A percentile compares a stretch with the other conserved stretches of the same genome.
phyloP scores from a whole-genome alignment of 139 green algal genomes.

The Closterium sp. region DNA sequence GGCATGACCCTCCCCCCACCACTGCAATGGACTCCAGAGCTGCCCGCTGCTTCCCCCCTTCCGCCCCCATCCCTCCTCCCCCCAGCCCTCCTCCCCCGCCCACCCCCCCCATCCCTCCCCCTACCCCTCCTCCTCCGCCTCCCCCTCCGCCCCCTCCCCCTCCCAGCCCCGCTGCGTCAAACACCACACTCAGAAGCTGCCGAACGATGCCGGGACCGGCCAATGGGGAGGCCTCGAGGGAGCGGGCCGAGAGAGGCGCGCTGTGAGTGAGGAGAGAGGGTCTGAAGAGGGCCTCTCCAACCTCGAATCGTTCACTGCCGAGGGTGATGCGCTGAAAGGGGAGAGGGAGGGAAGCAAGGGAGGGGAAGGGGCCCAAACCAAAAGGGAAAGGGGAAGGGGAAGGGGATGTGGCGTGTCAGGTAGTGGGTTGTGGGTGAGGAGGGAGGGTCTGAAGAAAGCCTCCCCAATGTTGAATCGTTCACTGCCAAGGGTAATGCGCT shows the following conservation, averaged over 20 bases:
- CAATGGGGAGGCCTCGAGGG: neutral
- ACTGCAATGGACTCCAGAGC: slow-evolving; percentile 38
- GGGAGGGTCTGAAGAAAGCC: no score
- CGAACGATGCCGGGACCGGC: neutral
- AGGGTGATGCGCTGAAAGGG: neutral
- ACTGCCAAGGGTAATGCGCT: neutral
- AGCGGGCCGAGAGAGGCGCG: neutral
- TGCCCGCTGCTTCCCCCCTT: slow-evolving; percentile 35
- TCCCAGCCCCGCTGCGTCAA: neutral
- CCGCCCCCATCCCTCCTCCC: slow-evolving; percentile 38
- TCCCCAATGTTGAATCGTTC: no score
- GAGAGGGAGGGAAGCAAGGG: neutral
- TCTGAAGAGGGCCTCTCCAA: neutral
- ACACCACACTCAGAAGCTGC: neutral
- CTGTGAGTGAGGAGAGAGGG: neutral
- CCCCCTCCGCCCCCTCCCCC: neutral
- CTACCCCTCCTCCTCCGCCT: neutral
- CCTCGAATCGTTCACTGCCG: neutral
- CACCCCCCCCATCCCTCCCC: slow-evolving; percentile 16
- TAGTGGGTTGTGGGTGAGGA: neutral
- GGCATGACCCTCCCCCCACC: slow-evolving; percentile 8
- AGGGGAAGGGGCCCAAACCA: no score
- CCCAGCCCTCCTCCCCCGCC: slow-evolving; percentile 36
- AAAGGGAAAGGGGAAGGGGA: no score
- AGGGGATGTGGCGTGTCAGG: neutral